Base-by-base conservation (phyloP, 2,329 filamentous ascomycete genomes). In the Trichoderma endophyticum region DNA sequence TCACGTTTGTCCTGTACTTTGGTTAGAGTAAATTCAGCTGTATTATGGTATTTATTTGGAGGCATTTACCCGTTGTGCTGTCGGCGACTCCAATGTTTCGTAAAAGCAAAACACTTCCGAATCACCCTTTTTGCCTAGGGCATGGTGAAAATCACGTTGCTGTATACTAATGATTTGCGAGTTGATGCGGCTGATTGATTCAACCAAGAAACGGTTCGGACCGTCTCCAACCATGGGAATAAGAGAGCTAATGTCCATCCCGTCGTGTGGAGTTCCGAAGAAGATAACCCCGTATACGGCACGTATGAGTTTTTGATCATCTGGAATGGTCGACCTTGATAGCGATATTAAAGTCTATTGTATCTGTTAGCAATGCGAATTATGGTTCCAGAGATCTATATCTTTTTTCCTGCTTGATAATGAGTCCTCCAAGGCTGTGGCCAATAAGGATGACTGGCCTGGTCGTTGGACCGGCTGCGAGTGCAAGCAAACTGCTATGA, bases 11-110 rank as follows among this genome's bases (percentile, higher is more conserved):
- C 63, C 63, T 66, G 12, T 3, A 21, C 2, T 18, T 15, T 6
- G 2, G 2, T 21, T 56, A 32, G n/a, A 48, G 4, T 11, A 21
- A 21, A 5, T 1, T 18, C 7, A 18, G 3, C 7, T 39, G 26
- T 74, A 2, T 76, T 72, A n/a, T 73, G 77, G 59, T 26, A 14
- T 15, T 24, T 12, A 15, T 39, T 18, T 18, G 9, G 32, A 21
- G 30, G 4, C 6, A 34, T 1, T 3, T 56, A 66, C 63, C 21
- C 34, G 4, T 30, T 15, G 6, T 2, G 64, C 64, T 12, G 32
- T 67, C 2, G 51, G 64, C 1, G 64, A 67, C 2, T 30, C 9
- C 2, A 14, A 6, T 0, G 64, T 67, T 43, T 67, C 64, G 26
- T 67, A 67, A 14, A 57, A 67, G 6, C 51, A 67, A 9, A 67